Evolutionary conservation across 441 rosid genomes (phyloP).

Genomic region (Bruguiera hainesii): DNA sequence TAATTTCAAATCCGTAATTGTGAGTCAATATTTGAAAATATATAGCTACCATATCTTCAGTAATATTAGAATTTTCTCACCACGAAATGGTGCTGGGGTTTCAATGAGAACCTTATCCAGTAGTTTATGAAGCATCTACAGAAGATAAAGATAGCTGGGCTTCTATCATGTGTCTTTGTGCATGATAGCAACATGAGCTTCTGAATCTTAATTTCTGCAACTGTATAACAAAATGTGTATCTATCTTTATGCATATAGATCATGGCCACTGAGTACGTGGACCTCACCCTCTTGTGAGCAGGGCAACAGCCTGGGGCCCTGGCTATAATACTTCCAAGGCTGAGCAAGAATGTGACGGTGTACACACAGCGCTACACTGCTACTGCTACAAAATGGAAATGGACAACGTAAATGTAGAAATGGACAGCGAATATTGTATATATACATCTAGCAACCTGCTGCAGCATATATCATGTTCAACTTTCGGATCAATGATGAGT

Average conservation of each 20-base stretch:
- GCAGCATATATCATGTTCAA: background rate
- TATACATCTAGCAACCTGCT: background rate
- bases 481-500: slow-evolving; percentile 17
- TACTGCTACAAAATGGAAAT: background rate
- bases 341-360: too few relatives aligned
- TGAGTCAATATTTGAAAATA: background rate
- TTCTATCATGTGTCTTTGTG: background rate
- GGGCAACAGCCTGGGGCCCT: slow-evolving; percentile 2
- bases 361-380: too few relatives aligned
- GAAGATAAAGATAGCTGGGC: slow-evolving; percentile 12
- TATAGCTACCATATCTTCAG: background rate
- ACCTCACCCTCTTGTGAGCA: slow-evolving; percentile 16
- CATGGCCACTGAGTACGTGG: slow-evolving; percentile 29
- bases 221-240: background rate
- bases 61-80: background rate
- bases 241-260: slow-evolving; percentile 1
- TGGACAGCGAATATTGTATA: too few relatives aligned
- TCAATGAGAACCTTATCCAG: slow-evolving; percentile 20
- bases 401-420: slow-evolving; percentile 14
- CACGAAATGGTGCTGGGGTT: background rate
- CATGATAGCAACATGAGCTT: slow-evolving; percentile 17
- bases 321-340: slow-evolving; percentile 4
- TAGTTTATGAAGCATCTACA: background rate
- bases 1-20: background rate
- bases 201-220: background rate